Conservation (phyloP, 2,329 filamentous ascomycete genomes). For the Epichloe elymi region DNA sequence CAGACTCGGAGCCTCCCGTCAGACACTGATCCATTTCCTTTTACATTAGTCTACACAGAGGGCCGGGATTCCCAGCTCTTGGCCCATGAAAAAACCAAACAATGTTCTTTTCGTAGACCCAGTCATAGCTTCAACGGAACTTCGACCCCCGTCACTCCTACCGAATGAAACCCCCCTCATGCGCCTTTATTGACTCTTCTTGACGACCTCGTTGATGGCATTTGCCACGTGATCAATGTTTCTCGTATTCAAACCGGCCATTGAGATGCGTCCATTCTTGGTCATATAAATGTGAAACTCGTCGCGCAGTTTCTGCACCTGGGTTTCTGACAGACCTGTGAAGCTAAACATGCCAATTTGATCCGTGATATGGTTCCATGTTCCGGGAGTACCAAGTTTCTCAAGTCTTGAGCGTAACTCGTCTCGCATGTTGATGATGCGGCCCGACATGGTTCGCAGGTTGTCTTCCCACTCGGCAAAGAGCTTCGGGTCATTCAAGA, state of each 20-base stretch:
- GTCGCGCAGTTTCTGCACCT: conserved; percentile 57
- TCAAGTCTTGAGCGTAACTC: conserved; percentile 69
- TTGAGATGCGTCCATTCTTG: conserved; percentile 95
- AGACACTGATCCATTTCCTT: neutral
- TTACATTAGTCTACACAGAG: conserved; percentile 1
- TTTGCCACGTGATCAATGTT: conserved; percentile 91
- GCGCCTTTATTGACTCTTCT: conserved; percentile 13
- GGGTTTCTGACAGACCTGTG: conserved; percentile 62
- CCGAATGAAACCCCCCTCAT: neutral
- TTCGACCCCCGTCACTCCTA: neutral
- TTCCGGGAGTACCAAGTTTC: conserved; percentile 71
- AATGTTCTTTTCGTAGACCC: neutral
- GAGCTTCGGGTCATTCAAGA: conserved; percentile 70
- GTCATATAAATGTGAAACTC: conserved; percentile 80
- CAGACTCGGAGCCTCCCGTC: no score
- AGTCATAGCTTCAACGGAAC: neutral
- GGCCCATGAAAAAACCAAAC: conserved; percentile 2
- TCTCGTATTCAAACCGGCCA: conserved; percentile 89
- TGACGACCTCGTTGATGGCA: conserved; percentile 74
- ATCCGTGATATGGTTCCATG: conserved; percentile 93
- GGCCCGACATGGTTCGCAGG: conserved; percentile 82
- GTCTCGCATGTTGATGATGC: conserved; percentile 85
- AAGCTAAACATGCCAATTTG: conserved; percentile 99
- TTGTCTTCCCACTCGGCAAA: conserved; percentile 91
- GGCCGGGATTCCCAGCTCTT: conserved; percentile 5